These are phyloP conservation scores for Epicoccum nigrum DNA, from an alignment of 2,329 filamentous ascomycete species.

Conservation along the genomic window DNA sequence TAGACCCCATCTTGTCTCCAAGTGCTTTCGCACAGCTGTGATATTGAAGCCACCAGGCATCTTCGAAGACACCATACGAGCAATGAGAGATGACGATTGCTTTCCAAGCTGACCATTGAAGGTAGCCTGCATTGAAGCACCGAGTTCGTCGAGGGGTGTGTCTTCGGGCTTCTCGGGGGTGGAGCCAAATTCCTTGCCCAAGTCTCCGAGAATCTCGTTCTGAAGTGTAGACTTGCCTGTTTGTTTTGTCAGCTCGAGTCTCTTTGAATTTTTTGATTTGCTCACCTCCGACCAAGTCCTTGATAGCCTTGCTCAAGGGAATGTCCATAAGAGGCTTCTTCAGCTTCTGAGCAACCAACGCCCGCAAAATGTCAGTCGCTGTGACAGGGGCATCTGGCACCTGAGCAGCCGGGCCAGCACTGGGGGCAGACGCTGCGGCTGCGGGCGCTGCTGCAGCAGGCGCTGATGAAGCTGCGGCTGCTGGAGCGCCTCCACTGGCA, in stretches of 20 bases:
- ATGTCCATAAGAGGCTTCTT: slow-evolving; percentile 92
- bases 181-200: slow-evolving; percentile 97
- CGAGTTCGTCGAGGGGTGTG: slow-evolving; percentile 91
- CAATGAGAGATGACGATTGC: slow-evolving; percentile 90
- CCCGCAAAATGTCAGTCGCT: slow-evolving; percentile 86
- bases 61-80: slow-evolving; percentile 94
- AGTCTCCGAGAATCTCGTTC: slow-evolving; percentile 96
- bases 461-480: slow-evolving; percentile 53
- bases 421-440: slow-evolving; percentile 63
- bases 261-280: background rate
- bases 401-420: slow-evolving; percentile 83
- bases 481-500: slow-evolving; percentile 51
- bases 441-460: slow-evolving; percentile 59
- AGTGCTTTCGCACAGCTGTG: slow-evolving; percentile 90
- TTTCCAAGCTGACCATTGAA: slow-evolving; percentile 99
- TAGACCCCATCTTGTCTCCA: slow-evolving; percentile 93
- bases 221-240: slow-evolving; percentile 96
- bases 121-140: slow-evolving; percentile 95
- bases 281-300: slow-evolving; percentile 93
- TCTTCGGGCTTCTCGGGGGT: slow-evolving; percentile 99
- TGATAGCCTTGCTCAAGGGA: slow-evolving; percentile 94
- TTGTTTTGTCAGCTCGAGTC: slow-evolving; percentile 16
- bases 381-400: slow-evolving; percentile 86
- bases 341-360: slow-evolving; percentile 93
- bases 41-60: slow-evolving; percentile 99